Percentiles rank a stretch among this genome's conserved stretches.
phyloP scores from a whole-genome alignment of 2,329 filamentous ascomycete species.

The Sclerotinia trifoliorum region DNA sequence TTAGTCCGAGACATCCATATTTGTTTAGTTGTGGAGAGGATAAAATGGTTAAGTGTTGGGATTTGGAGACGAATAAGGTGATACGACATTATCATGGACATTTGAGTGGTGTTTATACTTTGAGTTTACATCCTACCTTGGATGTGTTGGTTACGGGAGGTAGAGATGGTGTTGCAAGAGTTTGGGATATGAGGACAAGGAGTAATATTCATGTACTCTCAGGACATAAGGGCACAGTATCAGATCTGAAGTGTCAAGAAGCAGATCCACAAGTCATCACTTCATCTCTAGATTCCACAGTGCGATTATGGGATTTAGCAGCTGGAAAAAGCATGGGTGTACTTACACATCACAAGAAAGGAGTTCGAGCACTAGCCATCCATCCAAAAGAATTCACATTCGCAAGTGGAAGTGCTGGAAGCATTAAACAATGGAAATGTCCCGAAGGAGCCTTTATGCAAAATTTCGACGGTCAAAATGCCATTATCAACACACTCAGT shows the following conservation, averaged over 20 bases:
- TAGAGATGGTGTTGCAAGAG: conserved; percentile 87
- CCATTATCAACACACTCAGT: conserved; percentile 90
- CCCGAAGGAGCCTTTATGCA: conserved; percentile 99
- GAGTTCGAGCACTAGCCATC: conserved; percentile 77
- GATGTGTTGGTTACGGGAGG: conserved; percentile 95
- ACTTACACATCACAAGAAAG: conserved; percentile 97
- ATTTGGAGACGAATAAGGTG: conserved; percentile 98
- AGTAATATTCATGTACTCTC: conserved; percentile 92
- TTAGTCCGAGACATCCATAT: conserved; percentile 92
- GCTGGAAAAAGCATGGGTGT: conserved; percentile 96
- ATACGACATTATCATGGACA: conserved; percentile 98
- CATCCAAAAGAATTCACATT: conserved; percentile 97
- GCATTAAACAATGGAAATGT: conserved; percentile 99
- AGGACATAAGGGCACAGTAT: conserved; percentile 87
- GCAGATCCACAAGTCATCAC: conserved; percentile 95
- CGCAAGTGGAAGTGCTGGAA: conserved; percentile 83
- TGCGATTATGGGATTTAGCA: conserved; percentile 91
- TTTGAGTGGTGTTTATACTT: conserved; percentile 89
- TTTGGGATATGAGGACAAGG: conserved; percentile 98
- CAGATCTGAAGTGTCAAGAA: conserved; percentile 89
- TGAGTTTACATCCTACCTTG: conserved; percentile 89
- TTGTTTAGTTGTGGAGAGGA: conserved; percentile 97
- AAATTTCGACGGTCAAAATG: conserved; percentile 95
- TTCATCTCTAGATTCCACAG: conserved; percentile 86
- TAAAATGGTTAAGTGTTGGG: conserved; percentile 99